These are phyloP conservation scores for Sugiyamaella grinbergsii DNA, from an alignment of 1,139 yeast genomes.

Conservation along the genomic window DNA sequence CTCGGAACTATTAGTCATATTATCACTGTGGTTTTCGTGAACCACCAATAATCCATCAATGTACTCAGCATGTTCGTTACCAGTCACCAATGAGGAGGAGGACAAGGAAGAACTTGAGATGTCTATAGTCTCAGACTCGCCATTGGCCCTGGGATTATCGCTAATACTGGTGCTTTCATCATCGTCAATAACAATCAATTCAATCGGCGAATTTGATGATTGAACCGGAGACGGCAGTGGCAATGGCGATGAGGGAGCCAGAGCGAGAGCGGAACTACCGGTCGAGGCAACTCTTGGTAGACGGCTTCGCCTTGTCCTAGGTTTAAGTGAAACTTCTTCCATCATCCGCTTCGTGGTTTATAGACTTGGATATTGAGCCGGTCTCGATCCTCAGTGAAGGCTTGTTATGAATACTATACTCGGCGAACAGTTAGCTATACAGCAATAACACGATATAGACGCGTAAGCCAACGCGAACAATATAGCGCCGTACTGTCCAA, in stretches of 20 bases:
- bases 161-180: too few relatives aligned
- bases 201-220: constrained; percentile 2
- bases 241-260: background rate
- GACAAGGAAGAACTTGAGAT: background rate
- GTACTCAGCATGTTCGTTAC: background rate
- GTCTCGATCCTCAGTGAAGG: too few relatives aligned
- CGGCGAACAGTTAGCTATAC: too few relatives aligned
- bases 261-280: constrained; percentile 3
- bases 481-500: too few relatives aligned
- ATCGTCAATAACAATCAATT: constrained; percentile 2
- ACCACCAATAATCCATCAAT: constrained; percentile 7
- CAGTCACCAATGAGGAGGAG: background rate
- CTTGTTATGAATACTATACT: too few relatives aligned
- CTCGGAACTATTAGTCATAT: background rate
- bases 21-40: background rate
- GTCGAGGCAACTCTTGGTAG: constrained; percentile 8
- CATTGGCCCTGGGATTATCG: too few relatives aligned
- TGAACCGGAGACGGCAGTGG: background rate
- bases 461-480: too few relatives aligned
- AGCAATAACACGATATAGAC: too few relatives aligned
- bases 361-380: too few relatives aligned
- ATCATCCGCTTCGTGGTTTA: too few relatives aligned
- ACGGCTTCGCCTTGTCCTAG: background rate
- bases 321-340: background rate
- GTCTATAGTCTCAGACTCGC: background rate